Percentiles rank a stretch among this genome's conserved stretches.
phyloP scores from a whole-genome alignment of 768 basidiomycete genomes.

The Lentinula raphanica region DNA sequence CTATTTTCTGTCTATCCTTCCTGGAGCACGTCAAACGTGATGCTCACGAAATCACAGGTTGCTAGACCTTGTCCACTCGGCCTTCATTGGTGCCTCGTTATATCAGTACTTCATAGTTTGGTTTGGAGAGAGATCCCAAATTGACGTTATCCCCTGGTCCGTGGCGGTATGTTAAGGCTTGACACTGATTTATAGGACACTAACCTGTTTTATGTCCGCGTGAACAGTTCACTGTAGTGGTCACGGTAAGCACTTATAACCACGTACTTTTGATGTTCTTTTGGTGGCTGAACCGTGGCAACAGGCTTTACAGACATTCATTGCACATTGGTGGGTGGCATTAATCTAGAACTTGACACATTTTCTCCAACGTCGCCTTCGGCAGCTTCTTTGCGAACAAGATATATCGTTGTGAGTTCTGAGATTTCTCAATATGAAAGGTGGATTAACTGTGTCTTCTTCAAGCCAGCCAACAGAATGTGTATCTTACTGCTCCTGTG shows the following conservation, averaged over 20 bases:
- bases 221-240: background rate
- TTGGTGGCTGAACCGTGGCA: background rate
- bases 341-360: background rate
- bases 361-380: background rate
- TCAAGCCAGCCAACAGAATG: conserved; percentile 4
- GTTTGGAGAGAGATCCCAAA: background rate
- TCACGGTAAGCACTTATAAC: background rate
- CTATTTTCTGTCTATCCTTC: background rate
- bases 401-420: conserved; percentile 5
- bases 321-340: conserved; percentile 1
- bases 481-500: background rate
- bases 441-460: background rate
- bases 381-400: conserved; percentile 6
- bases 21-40: no score
- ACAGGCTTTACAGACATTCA: conserved; percentile 3
- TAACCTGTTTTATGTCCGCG: background rate
- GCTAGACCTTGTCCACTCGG: conserved; percentile 2
- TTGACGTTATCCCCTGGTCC: conserved; percentile 4
- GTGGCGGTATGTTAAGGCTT: background rate
- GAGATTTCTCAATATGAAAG: background rate
- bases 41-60: conserved; percentile 1
- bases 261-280: background rate
- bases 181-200: background rate
- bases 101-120: conserved; percentile 1
- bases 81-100: conserved; percentile 1